Evolutionary conservation across 2,329 filamentous ascomycete genomes (phyloP), one percentile per base, ranked within the genome.

Genomic region (Cytospora mali): DNA sequence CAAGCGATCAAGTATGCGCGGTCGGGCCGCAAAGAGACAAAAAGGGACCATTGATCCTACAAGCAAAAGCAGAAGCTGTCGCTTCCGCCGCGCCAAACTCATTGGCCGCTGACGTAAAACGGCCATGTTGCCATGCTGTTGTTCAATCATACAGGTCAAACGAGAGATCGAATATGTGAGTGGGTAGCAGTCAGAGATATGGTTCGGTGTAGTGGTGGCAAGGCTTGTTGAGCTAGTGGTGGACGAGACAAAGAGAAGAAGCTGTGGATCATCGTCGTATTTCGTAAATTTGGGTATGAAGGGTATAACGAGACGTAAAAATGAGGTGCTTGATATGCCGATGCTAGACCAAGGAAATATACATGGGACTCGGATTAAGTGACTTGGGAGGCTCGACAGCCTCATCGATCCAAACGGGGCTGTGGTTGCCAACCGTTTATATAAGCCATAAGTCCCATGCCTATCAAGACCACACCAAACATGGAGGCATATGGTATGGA

Each of bases 391-490:
- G n/a, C 31, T 33, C 21, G 28, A 46, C 52, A 54, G 11, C 52
- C 42, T 70, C 63, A 77, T 58, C 71, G 72, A 42, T 76, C 73
- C 51, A 76, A 65, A 56, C 72, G 75, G 27, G 74, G 73, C 62
- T 79, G 76, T 29, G 77, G 71, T 69, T 92, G 89, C 90, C 90
- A 94, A 57, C 89, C 89, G 71, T 95, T 95, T 69, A 95, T 82
- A 75, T 93, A 93, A 49, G 90, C 90, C 91, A 95, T 95, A 67
- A 95, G 75, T 16, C 91, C 90, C 78, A 95, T 89, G 33, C 91
- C 91, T 65, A 95, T 79, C 61, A 95, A 75, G 28, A 95, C 91
- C 33, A 95, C 91, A 13, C 91, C 89, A 52, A 95, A 76, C 84
- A 94, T 92, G 2, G 90, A 93, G 48, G 89, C 88, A 71, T 93